Percentiles rank a stretch among this genome's conserved stretches.
Evolutionary conservation across 2,329 filamentous ascomycete genomes (phyloP).

Genomic region (Dothiorella sarmentorum): DNA sequence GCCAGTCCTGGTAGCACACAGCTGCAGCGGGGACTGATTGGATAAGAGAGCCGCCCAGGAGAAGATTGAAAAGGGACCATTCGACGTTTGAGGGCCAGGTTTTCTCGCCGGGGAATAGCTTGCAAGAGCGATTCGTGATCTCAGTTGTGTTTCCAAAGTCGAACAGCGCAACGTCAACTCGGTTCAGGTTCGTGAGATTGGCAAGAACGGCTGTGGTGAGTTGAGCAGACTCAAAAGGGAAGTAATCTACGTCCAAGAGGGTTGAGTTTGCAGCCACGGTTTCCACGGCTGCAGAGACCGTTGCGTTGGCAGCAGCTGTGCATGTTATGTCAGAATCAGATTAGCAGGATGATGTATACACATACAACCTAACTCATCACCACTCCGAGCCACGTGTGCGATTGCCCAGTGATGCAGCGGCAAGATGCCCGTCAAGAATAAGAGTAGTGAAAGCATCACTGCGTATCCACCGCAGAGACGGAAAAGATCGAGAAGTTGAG

Average conservation of each 20-base stretch:
- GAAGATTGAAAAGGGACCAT: slow-evolving; percentile 26
- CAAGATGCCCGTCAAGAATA: too few relatives aligned
- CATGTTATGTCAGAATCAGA: too few relatives aligned
- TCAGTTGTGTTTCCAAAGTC: neutral
- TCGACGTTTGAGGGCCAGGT: slow-evolving; percentile 25
- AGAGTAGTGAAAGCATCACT: too few relatives aligned
- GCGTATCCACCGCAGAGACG: too few relatives aligned
- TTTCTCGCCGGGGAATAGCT: neutral
- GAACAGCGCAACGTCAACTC: neutral
- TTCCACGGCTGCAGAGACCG: neutral
- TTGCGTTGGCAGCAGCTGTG: neutral
- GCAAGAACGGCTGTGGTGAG: neutral
- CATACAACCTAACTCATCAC: too few relatives aligned
- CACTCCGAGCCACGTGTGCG: too few relatives aligned
- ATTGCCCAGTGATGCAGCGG: too few relatives aligned
- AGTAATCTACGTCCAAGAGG: neutral
- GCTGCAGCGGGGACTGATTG: slow-evolving; percentile 25
- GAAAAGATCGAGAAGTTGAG: too few relatives aligned
- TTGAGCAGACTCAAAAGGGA: neutral
- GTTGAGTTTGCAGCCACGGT: neutral
- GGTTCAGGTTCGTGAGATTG: neutral
- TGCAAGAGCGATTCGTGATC: neutral
- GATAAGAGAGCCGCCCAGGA: slow-evolving; percentile 25
- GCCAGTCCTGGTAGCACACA: slow-evolving; percentile 26
- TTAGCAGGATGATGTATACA: too few relatives aligned